Base-by-base conservation (phyloP, 164 flowering plant species). In the Magnolia changhungtana region DNA sequence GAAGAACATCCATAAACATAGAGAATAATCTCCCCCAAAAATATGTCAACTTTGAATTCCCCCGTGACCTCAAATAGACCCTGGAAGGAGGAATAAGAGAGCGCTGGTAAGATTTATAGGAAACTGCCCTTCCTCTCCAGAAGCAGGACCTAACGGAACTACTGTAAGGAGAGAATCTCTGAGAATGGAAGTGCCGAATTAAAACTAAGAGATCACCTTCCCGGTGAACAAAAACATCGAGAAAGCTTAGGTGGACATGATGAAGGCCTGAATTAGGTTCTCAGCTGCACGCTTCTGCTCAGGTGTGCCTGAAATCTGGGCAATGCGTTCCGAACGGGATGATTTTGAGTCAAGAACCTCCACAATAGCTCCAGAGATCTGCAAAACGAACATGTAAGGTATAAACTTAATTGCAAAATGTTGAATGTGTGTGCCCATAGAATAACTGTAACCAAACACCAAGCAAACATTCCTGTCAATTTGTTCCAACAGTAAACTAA, bases 211-310 rank as follows among this genome's bases (percentile, higher is more conserved):
- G 74, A 78, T 82, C 85, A 82, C 83, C 84, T 78, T 75, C 80
- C 73, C 31, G 45, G 50, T 76, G 71, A 76, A 23, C 31, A 31
- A 51, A 64, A 75, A 20, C 45, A 49, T 14, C 16, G 72, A 29
- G 70, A 50, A 64, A 70, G 59, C 66, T 86, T 82, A 93, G 45
- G 94, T 85, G 52, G 99, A 84, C 95, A 92, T 83, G 75, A 93
- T 92, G 85, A 92, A 95, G 75, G 99, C 99, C 83, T 90, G 97
- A 76, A 93, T 89, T 90, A 95, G 82, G 81, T 87, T 91, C 82
- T 93, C 98, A 63, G 99, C 98, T 4, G 95, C 51, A 74, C 89
- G 96, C 78, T 89, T 93, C 85, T 95, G 92, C 79, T 95, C 98
- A 71, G 92, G 75, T 14, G 99, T 91, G 63, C 98, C 99, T 78